phyloP scores from a whole-genome alignment of 1,284 basidiomycete genomes.

The Trametes pubescens region DNA sequence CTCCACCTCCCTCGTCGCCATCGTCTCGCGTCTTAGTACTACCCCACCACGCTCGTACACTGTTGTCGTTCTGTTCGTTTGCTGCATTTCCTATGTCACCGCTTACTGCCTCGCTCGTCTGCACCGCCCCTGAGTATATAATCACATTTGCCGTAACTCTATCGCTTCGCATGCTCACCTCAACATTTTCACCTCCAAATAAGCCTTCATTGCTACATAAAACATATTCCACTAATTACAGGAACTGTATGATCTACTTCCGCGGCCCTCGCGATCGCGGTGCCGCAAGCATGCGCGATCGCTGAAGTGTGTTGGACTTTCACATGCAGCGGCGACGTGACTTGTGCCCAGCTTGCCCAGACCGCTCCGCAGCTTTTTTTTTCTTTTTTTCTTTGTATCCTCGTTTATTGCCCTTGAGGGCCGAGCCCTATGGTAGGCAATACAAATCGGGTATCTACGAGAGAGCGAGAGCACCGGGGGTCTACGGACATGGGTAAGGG shows the following conservation, averaged over 20 bases:
- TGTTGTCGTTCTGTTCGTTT: conserved; percentile 40
- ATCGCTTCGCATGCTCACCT: conserved; percentile 29
- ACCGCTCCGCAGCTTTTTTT: not conserved
- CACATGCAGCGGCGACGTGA: not conserved
- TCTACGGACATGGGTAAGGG: no score
- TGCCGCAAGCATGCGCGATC: no score
- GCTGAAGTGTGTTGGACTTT: not conserved
- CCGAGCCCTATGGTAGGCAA: no score
- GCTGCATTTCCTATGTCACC: conserved; percentile 39
- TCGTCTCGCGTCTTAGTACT: conserved; percentile 31
- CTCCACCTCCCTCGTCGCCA: conserved; percentile 12
- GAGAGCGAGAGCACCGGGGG: no score
- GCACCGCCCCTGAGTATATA: conserved; percentile 34
- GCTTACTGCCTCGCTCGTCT: conserved; percentile 32
- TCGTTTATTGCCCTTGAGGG: no score
- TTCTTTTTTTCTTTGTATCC: no score
- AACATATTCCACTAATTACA: conserved; percentile 16
- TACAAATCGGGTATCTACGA: no score
- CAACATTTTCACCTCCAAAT: conserved; percentile 18
- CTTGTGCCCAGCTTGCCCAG: not conserved
- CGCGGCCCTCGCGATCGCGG: not conserved
- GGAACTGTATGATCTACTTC: conserved; percentile 15
- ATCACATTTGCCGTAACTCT: conserved; percentile 27
- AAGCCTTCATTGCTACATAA: conserved; percentile 15
- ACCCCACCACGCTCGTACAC: conserved; percentile 31